A percentile compares a stretch with the other conserved stretches of the same genome.
Evolutionary conservation across 129 eudicot genomes (phyloP).

Genomic region (Silybum marianum): DNA sequence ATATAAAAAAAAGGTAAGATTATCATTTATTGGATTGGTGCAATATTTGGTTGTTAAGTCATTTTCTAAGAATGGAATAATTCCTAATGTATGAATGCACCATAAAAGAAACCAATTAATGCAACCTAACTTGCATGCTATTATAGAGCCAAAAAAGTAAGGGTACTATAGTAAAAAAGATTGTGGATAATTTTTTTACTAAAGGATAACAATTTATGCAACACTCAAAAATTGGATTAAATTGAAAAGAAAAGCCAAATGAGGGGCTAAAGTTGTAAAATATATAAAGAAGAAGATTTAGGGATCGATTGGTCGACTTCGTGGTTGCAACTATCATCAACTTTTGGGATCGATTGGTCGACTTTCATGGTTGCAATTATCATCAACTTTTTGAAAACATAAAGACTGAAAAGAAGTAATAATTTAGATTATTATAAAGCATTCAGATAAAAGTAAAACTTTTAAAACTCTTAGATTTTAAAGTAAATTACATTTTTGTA

Average conservation of each 20-base stretch:
- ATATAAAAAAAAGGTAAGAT: not conserved
- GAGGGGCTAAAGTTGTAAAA: not conserved
- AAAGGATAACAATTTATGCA: too few relatives aligned
- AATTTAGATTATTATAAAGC: too few relatives aligned
- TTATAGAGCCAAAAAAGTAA: not conserved
- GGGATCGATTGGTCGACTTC: too few relatives aligned
- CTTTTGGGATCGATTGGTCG: too few relatives aligned
- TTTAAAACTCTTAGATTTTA: too few relatives aligned
- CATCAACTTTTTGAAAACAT: not conserved
- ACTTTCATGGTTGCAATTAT: too few relatives aligned
- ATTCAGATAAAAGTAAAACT: not conserved
- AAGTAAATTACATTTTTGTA: too few relatives aligned
- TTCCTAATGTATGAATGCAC: not conserved
- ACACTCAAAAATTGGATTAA: too few relatives aligned
- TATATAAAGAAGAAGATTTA: too few relatives aligned
- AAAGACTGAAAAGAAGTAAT: not conserved
- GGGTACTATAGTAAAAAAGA: not conserved
- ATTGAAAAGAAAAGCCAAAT: too few relatives aligned
- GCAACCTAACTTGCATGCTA: not conserved
- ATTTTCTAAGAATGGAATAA: slow-evolving; percentile 7
- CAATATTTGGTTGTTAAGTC: slow-evolving; percentile 20
- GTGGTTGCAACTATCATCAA: too few relatives aligned
- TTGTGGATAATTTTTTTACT: not conserved
- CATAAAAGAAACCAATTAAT: not conserved
- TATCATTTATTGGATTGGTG: not conserved